These are phyloP conservation scores for Boletus sp. DNA, from an alignment of 768 basidiomycete genomes.

Conservation along the genomic window DNA sequence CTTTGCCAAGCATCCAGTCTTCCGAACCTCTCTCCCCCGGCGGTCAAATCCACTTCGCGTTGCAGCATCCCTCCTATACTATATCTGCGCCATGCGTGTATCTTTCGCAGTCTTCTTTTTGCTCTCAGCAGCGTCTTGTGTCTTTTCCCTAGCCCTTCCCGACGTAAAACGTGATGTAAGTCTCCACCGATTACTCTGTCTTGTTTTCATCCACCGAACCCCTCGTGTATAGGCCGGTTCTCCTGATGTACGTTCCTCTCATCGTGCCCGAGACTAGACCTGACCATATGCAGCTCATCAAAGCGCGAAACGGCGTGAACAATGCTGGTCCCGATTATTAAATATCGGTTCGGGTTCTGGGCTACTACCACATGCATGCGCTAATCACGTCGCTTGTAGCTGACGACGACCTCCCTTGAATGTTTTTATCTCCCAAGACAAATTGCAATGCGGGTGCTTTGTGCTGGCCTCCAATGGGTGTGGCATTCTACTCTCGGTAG, in stretches of 20 bases:
- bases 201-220: background rate
- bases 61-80: background rate
- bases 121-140: constrained; percentile 12
- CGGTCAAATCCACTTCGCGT: too few species aligned
- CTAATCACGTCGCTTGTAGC: background rate
- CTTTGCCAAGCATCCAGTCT: background rate
- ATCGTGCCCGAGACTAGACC: too few species aligned
- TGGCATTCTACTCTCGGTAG: background rate
- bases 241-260: background rate
- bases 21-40: background rate
- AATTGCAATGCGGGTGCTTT: background rate
- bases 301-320: background rate
- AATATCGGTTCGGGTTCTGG: background rate
- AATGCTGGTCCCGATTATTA: background rate
- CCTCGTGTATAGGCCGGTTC: background rate
- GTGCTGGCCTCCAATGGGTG: background rate
- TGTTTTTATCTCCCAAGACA: background rate
- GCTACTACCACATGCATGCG: rapidly evolving
- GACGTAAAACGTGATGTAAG: constrained; percentile 7
- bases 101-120: constrained; percentile 1
- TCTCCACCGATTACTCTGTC: background rate
- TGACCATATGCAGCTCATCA: background rate
- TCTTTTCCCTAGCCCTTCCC: constrained; percentile 14
- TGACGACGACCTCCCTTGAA: background rate
- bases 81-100: constrained; percentile 14